These are phyloP conservation scores for Diaporthe humulicola DNA, from an alignment of 2,329 filamentous ascomycete species.

Conservation along the genomic window DNA sequence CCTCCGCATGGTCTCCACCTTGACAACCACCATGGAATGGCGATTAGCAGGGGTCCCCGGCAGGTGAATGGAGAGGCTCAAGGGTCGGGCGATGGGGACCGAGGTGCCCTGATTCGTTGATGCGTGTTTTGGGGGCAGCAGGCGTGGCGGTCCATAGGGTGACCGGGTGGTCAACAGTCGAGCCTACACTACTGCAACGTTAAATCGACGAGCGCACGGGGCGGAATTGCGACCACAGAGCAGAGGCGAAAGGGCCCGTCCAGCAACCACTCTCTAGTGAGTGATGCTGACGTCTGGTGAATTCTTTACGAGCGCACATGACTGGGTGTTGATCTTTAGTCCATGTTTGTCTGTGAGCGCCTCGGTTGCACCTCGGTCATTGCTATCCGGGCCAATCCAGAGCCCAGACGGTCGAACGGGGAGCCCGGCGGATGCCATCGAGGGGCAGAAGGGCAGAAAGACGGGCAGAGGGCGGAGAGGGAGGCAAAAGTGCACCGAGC, in stretches of 20 bases:
- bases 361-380: slow-evolving; percentile 13
- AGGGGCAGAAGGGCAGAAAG: neutral
- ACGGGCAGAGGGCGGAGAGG: neutral
- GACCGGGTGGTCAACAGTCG: neutral
- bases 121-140: neutral
- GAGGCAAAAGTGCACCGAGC: neutral
- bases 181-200: slow-evolving; percentile 23
- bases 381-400: neutral
- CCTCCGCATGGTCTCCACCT: slow-evolving; percentile 28
- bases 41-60: slow-evolving; percentile 6
- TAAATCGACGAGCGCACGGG: slow-evolving; percentile 19
- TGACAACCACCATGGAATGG: slow-evolving; percentile 9
- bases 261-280: neutral
- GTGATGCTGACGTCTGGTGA: slow-evolving; percentile 7
- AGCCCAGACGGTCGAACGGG: neutral
- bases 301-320: neutral
- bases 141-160: slow-evolving; percentile 3
- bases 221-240: neutral
- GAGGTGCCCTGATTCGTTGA: slow-evolving; percentile 15
- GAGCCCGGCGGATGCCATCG: neutral
- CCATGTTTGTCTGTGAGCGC: neutral
- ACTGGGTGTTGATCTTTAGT: neutral
- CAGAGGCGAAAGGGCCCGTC: neutral
- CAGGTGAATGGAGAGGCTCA: neutral
- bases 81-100: slow-evolving; percentile 16